phyloP scores from a whole-genome alignment of 148 eudicot species.

The Persicaria tinctoria region DNA sequence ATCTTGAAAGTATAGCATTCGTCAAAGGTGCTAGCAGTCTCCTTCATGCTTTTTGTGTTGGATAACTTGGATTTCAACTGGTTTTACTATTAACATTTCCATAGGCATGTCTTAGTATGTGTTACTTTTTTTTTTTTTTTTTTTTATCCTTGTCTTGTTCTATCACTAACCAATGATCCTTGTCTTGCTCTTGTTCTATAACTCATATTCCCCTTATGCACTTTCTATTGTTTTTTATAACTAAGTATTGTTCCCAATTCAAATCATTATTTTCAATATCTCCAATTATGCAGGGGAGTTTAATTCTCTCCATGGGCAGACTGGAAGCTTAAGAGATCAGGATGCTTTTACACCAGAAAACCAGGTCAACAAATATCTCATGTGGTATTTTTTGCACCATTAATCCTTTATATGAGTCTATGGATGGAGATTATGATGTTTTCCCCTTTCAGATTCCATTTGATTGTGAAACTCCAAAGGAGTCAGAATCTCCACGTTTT shows the following conservation, averaged over 20 bases:
- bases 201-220: not conserved
- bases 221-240: not conserved
- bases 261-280: not conserved
- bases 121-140: conserved; percentile 7
- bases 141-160: conserved; percentile 4
- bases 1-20: not conserved
- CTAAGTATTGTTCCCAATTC: not conserved
- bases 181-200: too few relatives aligned
- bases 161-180: not conserved
- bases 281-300: conserved; percentile 34
- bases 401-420: not conserved
- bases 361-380: conserved; percentile 39
- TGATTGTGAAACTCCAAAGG: conserved; percentile 96
- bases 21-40: not conserved
- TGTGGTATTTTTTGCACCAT: not conserved
- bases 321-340: conserved; percentile 54
- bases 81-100: not conserved
- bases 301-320: conserved; percentile 52
- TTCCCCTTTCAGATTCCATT: conserved; percentile 42
- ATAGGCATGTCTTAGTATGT: not conserved
- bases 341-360: conserved; percentile 75
- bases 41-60: not conserved
- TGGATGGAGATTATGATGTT: not conserved
- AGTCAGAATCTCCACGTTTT: conserved; percentile 98
- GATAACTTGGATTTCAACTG: not conserved